A percentile compares a stretch with the other conserved stretches of the same genome.
Conservation (phyloP, 306 rosid genomes). For the Rosa rugosa region DNA sequence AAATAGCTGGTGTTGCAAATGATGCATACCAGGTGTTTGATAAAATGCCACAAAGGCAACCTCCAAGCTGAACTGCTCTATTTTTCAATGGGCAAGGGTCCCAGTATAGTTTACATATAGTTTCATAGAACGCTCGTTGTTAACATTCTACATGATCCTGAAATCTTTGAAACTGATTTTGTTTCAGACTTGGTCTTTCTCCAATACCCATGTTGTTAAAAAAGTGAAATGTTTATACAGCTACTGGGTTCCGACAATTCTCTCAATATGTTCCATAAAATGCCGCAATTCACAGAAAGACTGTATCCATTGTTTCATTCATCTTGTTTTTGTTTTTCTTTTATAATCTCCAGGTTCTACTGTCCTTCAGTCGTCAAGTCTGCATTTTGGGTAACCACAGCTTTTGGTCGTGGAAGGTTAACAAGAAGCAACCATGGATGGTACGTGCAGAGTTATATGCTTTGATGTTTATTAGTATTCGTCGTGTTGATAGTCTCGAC, state of each 20-base stretch:
- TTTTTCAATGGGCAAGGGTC: neutral
- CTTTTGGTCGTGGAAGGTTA: conserved; percentile 25
- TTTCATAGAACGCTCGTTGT: neutral
- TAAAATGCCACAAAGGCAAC: neutral
- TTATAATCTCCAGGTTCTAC: neutral
- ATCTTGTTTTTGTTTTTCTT: neutral
- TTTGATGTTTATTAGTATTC: neutral
- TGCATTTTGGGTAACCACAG: neutral
- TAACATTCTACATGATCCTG: neutral
- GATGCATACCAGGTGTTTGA: neutral
- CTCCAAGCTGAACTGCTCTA: neutral
- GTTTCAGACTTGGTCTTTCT: neutral
- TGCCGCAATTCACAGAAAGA: neutral
- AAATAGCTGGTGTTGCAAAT: neutral
- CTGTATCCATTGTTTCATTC: neutral
- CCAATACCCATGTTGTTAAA: neutral
- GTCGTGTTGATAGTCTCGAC: neutral
- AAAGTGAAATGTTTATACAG: neutral
- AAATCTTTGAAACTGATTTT: neutral
- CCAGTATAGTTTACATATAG: too few relatives aligned
- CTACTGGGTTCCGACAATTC: neutral
- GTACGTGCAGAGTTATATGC: conserved; percentile 31
- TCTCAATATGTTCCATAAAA: conserved; percentile 18
- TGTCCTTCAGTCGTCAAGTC: neutral
- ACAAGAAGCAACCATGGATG: conserved; percentile 57